Conservation (phyloP, 2,329 filamentous ascomycete species). For the Aureobasidium sp. region DNA sequence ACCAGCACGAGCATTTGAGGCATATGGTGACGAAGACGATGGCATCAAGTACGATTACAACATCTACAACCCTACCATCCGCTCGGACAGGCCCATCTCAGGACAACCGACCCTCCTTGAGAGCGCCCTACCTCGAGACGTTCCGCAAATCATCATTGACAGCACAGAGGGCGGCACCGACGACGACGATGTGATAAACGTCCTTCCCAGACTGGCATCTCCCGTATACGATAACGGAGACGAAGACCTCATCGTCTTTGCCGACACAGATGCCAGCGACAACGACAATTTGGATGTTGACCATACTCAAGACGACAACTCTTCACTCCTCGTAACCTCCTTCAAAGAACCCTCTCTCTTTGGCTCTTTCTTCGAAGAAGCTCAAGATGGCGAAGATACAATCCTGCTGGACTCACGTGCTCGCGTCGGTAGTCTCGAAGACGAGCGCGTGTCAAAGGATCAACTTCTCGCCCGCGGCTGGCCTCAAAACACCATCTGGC, state of each 20-base stretch:
- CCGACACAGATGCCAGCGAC: not conserved
- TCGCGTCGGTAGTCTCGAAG: constrained; percentile 11
- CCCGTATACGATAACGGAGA: not conserved
- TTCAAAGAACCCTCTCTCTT: not conserved
- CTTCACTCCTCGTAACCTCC: not conserved
- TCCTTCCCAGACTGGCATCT: not conserved
- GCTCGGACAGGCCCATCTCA: not conserved
- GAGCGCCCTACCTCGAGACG: not conserved
- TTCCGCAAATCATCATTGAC: not conserved
- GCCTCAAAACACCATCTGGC: constrained; percentile 43
- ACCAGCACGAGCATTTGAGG: not conserved
- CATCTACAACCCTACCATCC: not conserved
- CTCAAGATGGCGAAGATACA: not conserved
- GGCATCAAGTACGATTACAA: not conserved
- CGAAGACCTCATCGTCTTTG: constrained; percentile 2
- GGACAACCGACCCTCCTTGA: not conserved
- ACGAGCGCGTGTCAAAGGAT: not conserved
- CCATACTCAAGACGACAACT: not conserved
- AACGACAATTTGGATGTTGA: not conserved
- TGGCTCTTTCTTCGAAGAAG: constrained; percentile 1
- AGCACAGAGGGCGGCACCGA: not conserved
- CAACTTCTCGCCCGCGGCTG: constrained; percentile 38
- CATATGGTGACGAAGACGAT: not conserved
- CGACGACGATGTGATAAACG: not conserved
- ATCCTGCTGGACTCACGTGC: not conserved